Base-by-base conservation (phyloP, 331 rosid species). In the Malus hybrid region DNA sequence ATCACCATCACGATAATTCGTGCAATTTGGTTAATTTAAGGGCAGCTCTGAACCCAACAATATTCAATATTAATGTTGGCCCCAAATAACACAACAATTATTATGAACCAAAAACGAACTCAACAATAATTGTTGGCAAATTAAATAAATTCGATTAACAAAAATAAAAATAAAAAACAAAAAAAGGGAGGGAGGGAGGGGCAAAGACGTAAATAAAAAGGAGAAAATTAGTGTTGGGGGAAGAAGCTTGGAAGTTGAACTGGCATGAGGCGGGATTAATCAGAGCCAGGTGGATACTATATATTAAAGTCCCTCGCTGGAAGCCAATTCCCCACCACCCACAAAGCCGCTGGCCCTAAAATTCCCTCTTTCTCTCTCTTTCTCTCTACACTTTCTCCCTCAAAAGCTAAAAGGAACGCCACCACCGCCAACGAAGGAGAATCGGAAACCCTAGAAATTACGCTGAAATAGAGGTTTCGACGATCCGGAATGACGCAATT, bases 261-360 rank as follows among this genome's bases (percentile, higher is more conserved):
- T 39, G 46, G 46, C 46, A 39, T 44, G 88, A 78, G 86, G 88
- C 82, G 86, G 82, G 86, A 83, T 78, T 19, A 73, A 29, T 46
- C 29, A 13, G 50, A 6, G 79, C 57, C 82, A 78, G 80, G 82
- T 77, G 69, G 85, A 44, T 22, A 55, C 19, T 80, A 76, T 90
- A 86, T 55, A 80, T 14, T 29, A 39, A 61, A 66, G 84, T 57
- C 56, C 56, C 56, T 50, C 55, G 32, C 56, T 72, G 84, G 77
- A 80, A 36, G 54, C 78, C 84, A 79, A 57, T 80, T 86, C 65
- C 77, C 63, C 73, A 79, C 77, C 81, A 83, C 84, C 77, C 83
- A 29, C 67, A 36, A 73, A 66, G 28, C 62, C 78, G 89, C 87
- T 86, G 88, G 88, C 89, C 90, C 89, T 83, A 67, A 69, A 42